Base-by-base conservation (phyloP, 768 basidiomycete genomes). In the Tylopilus rubrobrunneus region DNA sequence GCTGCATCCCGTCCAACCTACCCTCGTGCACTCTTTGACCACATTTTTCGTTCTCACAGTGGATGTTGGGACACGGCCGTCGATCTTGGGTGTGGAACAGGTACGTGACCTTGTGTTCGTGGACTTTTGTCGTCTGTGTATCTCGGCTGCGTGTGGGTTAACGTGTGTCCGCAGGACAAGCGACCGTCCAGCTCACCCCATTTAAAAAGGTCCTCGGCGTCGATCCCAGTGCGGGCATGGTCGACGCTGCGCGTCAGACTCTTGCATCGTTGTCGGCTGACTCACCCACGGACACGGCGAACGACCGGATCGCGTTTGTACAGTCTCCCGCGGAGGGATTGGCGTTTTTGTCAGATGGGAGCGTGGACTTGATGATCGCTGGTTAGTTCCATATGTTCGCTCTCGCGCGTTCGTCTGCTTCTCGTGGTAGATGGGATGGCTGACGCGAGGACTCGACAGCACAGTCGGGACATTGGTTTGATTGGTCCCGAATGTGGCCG, bases 1-100 rank as follows among this genome's bases (percentile, higher is more conserved):
- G 83, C 88, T 2, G 73, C 83, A 3, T 80, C 78, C 41, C 74
- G 92, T 10, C 92, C 89, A 28, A 86, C 83, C 1, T 92, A 92
- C 62, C 89, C 91, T 4, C 67, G 71, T 5, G 71, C 77, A 25
- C 74, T 92, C 9, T 90, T 81, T 65, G 79, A 87, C 25, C 71
- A 78, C 40, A 71, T 92, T 41, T 82, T 83, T 60, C 65, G 73
- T 5, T 87, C 82, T 62, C 89, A 92, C 61, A 65, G 61, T 6
- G 61, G 60, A 0, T 56, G 67, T 49, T 87, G 82, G 78, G 75
- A 81, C 14, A 73, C 70, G 17, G 88, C 86, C 0, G 74, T 90
- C 0, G 91, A 94, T 60, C 66, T 92, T 2, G 90, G 92, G 5
- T 92, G 91, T 69, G 90, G 92, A 27, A 89, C 91, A n/a, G 87